Conservation (phyloP, 305 asterid genomes). For the Fraxinus latifolia region DNA sequence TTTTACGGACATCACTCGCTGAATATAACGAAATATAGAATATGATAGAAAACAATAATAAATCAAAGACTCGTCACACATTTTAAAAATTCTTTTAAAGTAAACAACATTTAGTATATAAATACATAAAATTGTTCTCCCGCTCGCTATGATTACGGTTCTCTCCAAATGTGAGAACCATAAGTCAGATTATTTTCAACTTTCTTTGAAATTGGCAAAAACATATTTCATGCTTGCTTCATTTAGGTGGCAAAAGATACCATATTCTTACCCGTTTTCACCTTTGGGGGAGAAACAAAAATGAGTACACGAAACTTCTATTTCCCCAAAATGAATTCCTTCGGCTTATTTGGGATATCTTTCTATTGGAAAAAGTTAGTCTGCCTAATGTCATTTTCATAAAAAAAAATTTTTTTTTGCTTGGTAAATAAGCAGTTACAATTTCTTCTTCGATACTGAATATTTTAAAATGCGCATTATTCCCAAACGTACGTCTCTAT, state of each 20-base stretch:
- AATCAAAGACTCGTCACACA: not conserved
- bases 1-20: not conserved
- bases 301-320: not conserved
- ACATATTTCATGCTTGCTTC: constrained; percentile 6
- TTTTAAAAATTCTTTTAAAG: not conserved
- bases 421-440: not conserved
- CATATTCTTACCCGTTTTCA: constrained; percentile 1
- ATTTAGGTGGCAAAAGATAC: not conserved
- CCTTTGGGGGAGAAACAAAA: constrained; percentile 8
- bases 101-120: not conserved
- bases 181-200: not conserved
- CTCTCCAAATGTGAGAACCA: too few species aligned
- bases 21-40: not conserved
- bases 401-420: not conserved
- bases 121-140: too few species aligned
- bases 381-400: not conserved
- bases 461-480: not conserved
- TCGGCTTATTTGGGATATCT: not conserved
- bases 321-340: not conserved
- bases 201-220: constrained; percentile 7
- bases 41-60: not conserved
- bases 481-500: not conserved
- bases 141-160: too few species aligned
- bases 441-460: not conserved
- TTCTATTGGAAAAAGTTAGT: not conserved